These are phyloP conservation scores for Volvariella volvacea DNA, from an alignment of 1,284 basidiomycete species.

Conservation along the genomic window DNA sequence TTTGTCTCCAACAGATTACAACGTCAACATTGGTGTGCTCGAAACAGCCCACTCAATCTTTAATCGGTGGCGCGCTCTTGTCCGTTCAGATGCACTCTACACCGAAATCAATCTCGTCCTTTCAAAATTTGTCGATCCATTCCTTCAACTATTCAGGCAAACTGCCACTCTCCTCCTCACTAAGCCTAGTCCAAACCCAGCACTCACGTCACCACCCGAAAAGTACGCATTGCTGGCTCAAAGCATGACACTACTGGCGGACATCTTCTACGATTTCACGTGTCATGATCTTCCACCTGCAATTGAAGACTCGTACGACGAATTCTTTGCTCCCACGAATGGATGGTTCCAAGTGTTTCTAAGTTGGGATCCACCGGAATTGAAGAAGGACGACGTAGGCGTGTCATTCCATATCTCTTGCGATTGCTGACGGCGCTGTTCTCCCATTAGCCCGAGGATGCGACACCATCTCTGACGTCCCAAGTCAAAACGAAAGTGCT, in stretches of 20 bases:
- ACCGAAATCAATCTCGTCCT: conserved; percentile 92
- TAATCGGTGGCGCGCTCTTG: conserved; percentile 85
- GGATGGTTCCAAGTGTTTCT: conserved; percentile 80
- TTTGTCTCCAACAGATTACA: conserved; percentile 73
- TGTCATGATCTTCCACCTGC: conserved; percentile 94
- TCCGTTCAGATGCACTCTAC: conserved; percentile 85
- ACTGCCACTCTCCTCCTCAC: conserved; percentile 47
- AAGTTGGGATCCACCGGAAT: conserved; percentile 67
- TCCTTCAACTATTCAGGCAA: conserved; percentile 77
- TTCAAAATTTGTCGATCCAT: conserved; percentile 76
- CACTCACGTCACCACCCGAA: conserved; percentile 30
- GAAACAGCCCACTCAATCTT: conserved; percentile 97
- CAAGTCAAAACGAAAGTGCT: conserved; percentile 88
- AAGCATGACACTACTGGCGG: conserved; percentile 72
- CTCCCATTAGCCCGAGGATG: conserved; percentile 67
- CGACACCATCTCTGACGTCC: conserved; percentile 75
- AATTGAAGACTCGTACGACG: conserved; percentile 84
- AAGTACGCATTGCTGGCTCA: conserved; percentile 56
- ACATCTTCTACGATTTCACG: conserved; percentile 91
- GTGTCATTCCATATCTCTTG: conserved; percentile 20
- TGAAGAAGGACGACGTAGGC: conserved; percentile 57
- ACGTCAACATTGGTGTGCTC: conserved; percentile 84
- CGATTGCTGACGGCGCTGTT: conserved; percentile 7
- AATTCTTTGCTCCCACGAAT: conserved; percentile 67
- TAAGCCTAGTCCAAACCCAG: conserved; percentile 24